Conservation (phyloP, 2,329 filamentous ascomycete species). For the Blastomyces emzantsi region DNA sequence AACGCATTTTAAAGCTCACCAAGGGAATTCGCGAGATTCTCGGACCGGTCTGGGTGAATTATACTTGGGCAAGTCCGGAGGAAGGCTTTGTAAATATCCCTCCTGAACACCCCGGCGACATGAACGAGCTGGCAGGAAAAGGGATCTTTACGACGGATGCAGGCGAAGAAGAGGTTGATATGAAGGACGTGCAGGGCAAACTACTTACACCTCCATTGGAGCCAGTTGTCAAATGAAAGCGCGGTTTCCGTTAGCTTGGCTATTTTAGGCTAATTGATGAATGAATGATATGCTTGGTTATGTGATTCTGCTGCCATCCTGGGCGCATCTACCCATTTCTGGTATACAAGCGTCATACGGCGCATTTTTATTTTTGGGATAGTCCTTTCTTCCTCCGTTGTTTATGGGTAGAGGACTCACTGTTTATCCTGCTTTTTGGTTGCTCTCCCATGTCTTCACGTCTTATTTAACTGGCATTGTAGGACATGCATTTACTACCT, state of each 20-base stretch:
- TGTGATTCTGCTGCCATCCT: not conserved
- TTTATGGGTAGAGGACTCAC: too few relatives aligned
- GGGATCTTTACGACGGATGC: conserved; percentile 6
- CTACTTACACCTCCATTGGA: conserved; percentile 29
- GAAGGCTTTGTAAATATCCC: conserved; percentile 34
- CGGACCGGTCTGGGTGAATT: conserved; percentile 37
- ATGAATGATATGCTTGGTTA: conserved; percentile 2
- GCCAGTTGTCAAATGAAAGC: conserved; percentile 16
- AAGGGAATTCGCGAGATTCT: conserved; percentile 33
- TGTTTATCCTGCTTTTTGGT: too few relatives aligned
- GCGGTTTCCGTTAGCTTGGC: not conserved
- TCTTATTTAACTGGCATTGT: too few relatives aligned
- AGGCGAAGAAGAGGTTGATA: conserved; percentile 5
- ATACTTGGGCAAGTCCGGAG: conserved; percentile 37
- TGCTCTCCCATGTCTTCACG: too few relatives aligned
- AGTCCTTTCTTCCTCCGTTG: too few relatives aligned
- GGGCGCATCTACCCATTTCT: not conserved
- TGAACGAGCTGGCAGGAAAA: conserved; percentile 15
- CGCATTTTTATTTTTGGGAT: not conserved
- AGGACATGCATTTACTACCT: too few relatives aligned
- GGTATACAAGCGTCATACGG: not conserved
- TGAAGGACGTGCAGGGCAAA: conserved; percentile 16
- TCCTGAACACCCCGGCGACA: conserved; percentile 22
- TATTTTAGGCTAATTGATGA: not conserved
- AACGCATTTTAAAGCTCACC: conserved; percentile 29